A percentile compares a stretch with the other conserved stretches of the same genome.
Conservation (phyloP, 768 basidiomycete species). For the Pleurotus citrinopileatus region DNA sequence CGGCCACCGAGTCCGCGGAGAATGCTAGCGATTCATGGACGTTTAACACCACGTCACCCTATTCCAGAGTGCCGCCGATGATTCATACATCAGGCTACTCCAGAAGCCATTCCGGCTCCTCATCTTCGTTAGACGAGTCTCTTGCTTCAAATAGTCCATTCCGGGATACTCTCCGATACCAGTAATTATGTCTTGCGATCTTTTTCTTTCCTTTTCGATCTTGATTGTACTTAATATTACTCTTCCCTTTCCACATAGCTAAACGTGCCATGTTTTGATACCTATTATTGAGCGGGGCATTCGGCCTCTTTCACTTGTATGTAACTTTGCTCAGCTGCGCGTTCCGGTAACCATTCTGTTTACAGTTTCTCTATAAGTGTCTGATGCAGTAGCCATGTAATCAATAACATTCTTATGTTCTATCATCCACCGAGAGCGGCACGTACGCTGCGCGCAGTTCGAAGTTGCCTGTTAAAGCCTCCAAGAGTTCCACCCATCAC, state of each 20-base stretch:
- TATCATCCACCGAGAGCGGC: too few species aligned
- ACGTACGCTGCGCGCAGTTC: too few species aligned
- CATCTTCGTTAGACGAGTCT: constrained; percentile 3
- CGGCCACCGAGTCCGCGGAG: background rate
- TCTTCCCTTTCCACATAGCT: too few species aligned
- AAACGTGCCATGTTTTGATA: too few species aligned
- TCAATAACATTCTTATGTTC: too few species aligned
- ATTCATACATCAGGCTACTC: background rate
- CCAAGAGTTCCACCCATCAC: too few species aligned
- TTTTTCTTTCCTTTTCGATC: background rate
- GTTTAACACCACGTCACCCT: background rate
- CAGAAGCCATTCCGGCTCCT: constrained; percentile 3
- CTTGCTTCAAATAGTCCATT: constrained; percentile 1
- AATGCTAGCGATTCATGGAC: background rate
- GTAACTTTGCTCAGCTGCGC: background rate
- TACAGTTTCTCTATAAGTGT: too few species aligned
- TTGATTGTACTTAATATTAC: background rate
- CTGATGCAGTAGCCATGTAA: too few species aligned
- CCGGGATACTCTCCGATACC: background rate
- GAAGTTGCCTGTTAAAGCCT: too few species aligned
- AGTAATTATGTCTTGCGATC: background rate
- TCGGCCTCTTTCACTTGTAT: background rate
- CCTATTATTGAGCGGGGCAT: too few species aligned
- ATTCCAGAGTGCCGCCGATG: background rate
- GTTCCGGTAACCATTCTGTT: too few species aligned